Percentiles rank a stretch among this genome's conserved stretches.
phyloP scores from a whole-genome alignment of 2,329 filamentous ascomycete genomes.

The Nemania sp. region DNA sequence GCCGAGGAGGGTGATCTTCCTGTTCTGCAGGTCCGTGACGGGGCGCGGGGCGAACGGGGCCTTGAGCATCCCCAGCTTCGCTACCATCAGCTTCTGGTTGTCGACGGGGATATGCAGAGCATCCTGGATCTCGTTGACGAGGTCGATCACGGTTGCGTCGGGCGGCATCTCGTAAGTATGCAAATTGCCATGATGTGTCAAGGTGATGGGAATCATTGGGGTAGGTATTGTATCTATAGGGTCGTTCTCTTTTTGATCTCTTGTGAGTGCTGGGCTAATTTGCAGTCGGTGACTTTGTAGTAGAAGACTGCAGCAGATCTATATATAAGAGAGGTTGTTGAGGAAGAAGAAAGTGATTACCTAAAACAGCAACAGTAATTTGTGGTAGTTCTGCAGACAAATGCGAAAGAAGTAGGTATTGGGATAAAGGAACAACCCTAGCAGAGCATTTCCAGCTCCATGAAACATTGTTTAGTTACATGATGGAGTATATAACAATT shows the following conservation, averaged over 20 bases:
- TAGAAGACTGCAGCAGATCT: not conserved
- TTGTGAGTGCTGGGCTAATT: conserved; percentile 8
- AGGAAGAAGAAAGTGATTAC: not conserved
- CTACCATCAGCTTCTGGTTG: conserved; percentile 71
- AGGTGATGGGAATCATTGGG: conserved; percentile 46
- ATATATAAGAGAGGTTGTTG: too few species aligned
- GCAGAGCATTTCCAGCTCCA: too few species aligned
- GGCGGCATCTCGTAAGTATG: conserved; percentile 51
- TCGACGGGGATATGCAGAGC: conserved; percentile 61
- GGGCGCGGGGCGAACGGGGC: conserved; percentile 62
- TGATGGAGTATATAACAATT: too few species aligned
- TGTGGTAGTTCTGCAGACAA: not conserved
- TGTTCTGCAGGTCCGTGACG: conserved; percentile 54
- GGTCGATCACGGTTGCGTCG: conserved; percentile 58
- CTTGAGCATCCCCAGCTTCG: conserved; percentile 68
- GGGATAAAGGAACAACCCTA: not conserved
- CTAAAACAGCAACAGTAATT: not conserved
- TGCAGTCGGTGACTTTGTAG: not conserved
- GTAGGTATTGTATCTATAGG: conserved; percentile 15
- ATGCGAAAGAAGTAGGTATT: not conserved
- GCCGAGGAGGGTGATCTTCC: conserved; percentile 69
- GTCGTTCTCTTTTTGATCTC: conserved; percentile 29
- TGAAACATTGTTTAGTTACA: too few species aligned
- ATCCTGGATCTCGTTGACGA: conserved; percentile 61
- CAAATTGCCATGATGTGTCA: conserved; percentile 53